Evolutionary conservation across 768 basidiomycete species (phyloP).

Genomic region (Suillus fuscotomentosus): DNA sequence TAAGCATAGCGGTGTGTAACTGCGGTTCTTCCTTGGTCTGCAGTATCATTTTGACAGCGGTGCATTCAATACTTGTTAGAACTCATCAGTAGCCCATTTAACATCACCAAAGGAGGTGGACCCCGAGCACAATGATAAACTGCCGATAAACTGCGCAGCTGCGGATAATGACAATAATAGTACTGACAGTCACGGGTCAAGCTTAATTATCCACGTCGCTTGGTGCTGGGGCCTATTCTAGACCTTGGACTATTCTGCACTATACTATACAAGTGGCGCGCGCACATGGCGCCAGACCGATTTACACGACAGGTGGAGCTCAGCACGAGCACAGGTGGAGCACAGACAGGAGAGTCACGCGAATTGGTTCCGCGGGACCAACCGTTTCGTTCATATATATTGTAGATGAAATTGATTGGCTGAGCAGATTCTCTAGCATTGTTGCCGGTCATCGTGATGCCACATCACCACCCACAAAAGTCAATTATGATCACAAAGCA

Average conservation of each 20-base stretch:
- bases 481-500: not conserved
- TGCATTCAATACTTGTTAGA: not conserved
- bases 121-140: not conserved
- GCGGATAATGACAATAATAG: not conserved
- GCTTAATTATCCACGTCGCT: too few species aligned
- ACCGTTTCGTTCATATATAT: too few species aligned
- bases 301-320: too few species aligned
- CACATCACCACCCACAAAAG: not conserved
- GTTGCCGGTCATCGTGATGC: too few species aligned
- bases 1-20: not conserved
- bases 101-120: not conserved
- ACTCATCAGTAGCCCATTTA: not conserved
- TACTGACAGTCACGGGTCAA: too few species aligned
- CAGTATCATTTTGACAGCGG: not conserved
- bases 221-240: too few species aligned
- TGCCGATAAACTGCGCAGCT: not conserved
- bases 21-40: not conserved
- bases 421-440: not conserved
- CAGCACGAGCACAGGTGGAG: too few species aligned
- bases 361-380: too few species aligned
- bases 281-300: too few species aligned
- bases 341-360: too few species aligned
- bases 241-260: too few species aligned
- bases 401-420: not conserved
- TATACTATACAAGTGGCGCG: too few species aligned